phyloP scores from a whole-genome alignment of 2,329 filamentous ascomycete species.

The Cercospora sp. region DNA sequence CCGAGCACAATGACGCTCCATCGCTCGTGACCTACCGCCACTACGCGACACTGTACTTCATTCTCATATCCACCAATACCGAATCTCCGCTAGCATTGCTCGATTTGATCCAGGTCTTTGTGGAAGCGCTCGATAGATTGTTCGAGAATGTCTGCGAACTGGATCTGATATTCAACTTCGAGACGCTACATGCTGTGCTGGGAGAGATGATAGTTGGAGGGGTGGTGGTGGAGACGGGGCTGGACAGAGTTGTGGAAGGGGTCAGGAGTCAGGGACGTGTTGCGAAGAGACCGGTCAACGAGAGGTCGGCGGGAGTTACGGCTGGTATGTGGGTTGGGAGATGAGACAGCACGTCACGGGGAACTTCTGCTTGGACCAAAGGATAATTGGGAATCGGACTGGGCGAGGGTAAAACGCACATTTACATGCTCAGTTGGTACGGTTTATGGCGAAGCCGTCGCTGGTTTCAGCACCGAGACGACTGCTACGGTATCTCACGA shows the following conservation, averaged over 20 bases:
- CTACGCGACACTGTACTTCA: conserved; percentile 98
- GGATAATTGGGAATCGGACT: not conserved
- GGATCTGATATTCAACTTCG: conserved; percentile 98
- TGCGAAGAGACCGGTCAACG: conserved; percentile 76
- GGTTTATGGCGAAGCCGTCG: not conserved
- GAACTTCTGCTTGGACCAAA: not conserved
- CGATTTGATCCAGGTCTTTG: conserved; percentile 96
- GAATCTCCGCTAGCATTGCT: conserved; percentile 94
- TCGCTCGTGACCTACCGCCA: conserved; percentile 96
- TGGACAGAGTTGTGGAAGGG: conserved; percentile 84
- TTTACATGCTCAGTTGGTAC: not conserved
- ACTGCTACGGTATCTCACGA: not conserved
- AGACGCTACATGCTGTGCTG: conserved; percentile 87
- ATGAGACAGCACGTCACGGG: conserved; percentile 24
- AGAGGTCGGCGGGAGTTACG: conserved; percentile 48
- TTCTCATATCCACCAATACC: conserved; percentile 93
- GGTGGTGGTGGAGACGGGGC: conserved; percentile 87
- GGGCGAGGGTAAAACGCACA: not conserved
- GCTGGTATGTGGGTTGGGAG: conserved; percentile 41
- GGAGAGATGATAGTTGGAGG: conserved; percentile 95
- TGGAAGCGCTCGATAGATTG: conserved; percentile 88
- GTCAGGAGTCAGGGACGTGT: conserved; percentile 75
- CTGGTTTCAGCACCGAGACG: not conserved
- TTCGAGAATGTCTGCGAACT: conserved; percentile 99
- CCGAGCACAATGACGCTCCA: conserved; percentile 79